Conservation (phyloP, 1,139 yeast genomes). For the Kurtzmaniella natalensis region DNA sequence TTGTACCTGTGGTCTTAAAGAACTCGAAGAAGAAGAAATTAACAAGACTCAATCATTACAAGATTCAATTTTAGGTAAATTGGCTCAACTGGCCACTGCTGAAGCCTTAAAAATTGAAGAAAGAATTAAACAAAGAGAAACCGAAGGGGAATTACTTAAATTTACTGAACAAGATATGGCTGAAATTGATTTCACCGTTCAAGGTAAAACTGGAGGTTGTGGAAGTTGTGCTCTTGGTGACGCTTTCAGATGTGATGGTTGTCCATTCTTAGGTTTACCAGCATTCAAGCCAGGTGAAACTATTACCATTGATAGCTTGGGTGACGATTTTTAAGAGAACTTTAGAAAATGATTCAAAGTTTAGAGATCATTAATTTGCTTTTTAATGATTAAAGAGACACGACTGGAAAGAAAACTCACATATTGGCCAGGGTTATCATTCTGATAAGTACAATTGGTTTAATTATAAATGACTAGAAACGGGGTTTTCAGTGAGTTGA, state of each 20-base stretch:
- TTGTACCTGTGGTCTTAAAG: conserved; percentile 95
- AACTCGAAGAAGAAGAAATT: conserved; percentile 60
- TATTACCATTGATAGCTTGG: conserved; percentile 48
- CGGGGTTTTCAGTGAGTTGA: no score
- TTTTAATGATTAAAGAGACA: no score
- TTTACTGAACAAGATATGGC: conserved; percentile 65
- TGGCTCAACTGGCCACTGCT: conserved; percentile 49
- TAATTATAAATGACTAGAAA: no score
- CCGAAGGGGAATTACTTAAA: conserved; percentile 38
- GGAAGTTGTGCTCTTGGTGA: conserved; percentile 97
- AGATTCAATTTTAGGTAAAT: conserved; percentile 38
- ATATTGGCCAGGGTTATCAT: no score
- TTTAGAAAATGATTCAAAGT: neutral
- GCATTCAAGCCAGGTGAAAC: conserved; percentile 97
- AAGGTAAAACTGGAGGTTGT: conserved; percentile 95
- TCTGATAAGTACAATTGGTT: no score
- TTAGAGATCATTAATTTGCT: no score
- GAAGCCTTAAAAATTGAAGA: conserved; percentile 54
- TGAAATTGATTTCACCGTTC: conserved; percentile 91
- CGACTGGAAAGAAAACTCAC: no score
- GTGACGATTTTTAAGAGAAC: conserved; percentile 36
- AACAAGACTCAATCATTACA: conserved; percentile 45
- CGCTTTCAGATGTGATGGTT: conserved; percentile 96
- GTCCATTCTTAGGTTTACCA: conserved; percentile 95
- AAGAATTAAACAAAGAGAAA: conserved; percentile 25